Base-by-base conservation (phyloP, 169 alveolate species). In the Besnoitia besnoiti region DNA sequence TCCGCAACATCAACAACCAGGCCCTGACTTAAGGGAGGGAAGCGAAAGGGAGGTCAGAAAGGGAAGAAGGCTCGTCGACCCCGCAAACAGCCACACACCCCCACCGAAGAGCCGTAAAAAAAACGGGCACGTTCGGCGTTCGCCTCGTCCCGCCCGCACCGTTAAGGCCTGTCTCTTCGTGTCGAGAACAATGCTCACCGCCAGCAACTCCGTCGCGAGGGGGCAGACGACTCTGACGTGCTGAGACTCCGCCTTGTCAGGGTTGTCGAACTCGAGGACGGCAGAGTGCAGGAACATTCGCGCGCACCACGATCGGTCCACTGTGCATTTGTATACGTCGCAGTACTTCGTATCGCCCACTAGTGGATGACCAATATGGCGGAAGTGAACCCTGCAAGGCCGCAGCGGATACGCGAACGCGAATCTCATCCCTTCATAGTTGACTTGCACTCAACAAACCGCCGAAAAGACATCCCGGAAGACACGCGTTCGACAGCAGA, bases 301-400 rank as follows among this genome's bases (percentile, higher is more conserved):
- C 16, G 95, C 94, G 90, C 97, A 95, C 97, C 97, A 95, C 42
- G 51, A 89, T 14, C 95, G 91, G 59, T 95, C 97, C 10, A 93
- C 79, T 85, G 92, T 91, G 39, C 96, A 91, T 39, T 91, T 80
- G 35, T 93, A 92, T 4, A 93, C 50, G 87, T 95, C 92, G 75
- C 93, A 94, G 90, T 95, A 95, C 90, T 95, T 95, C 42, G 92
- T 89, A 61, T 95, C 97, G 16, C 96, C 93, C 24, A 95, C 96
- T 37, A 95, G 62, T 16, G 97, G 97, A 50, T 95, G 97, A 12
- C 97, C 97, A 19, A 95, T 89, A 88, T 95, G 97, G 14, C 94
- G 94, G 95, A 95, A 92, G 94, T 95, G 97, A 0, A 95, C 97
- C 42, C 94, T 90, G 89, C 10, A 67, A n/a, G n/a, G n/a, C n/a